Evolutionary conservation across 345 rosid genomes (phyloP).

Genomic region (Bruguiera gymnorhiza): DNA sequence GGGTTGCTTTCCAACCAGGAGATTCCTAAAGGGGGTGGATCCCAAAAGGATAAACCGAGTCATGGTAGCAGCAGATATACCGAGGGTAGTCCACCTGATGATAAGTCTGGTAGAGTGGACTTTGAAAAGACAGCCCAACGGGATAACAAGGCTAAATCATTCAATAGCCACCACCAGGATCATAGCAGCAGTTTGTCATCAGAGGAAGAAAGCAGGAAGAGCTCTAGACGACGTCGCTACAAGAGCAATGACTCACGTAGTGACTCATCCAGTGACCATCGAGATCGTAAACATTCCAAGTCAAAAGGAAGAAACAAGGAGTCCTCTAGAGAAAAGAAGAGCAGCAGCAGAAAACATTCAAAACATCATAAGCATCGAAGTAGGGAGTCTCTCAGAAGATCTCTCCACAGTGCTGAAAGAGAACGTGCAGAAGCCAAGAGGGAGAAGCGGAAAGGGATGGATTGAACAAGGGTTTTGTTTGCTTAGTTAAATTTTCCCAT

Average conservation of each 20-base stretch:
- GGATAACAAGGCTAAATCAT: constrained; percentile 36
- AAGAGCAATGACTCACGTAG: constrained; percentile 52
- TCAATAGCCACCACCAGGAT: constrained; percentile 17
- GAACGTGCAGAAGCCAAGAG: constrained; percentile 39
- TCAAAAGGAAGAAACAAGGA: constrained; percentile 52
- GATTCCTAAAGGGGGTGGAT: constrained; percentile 21
- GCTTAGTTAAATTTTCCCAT: constrained; percentile 32
- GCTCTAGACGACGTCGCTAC: constrained; percentile 33
- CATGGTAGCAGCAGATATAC: constrained; percentile 16
- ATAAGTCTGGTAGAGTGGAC: constrained; percentile 17
- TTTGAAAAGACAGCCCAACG: constrained; percentile 18
- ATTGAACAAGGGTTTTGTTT: constrained; percentile 19
- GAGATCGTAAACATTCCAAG: constrained; percentile 43
- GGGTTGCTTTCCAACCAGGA: constrained; percentile 10
- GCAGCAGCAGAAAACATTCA: constrained; percentile 59
- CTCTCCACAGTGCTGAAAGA: constrained; percentile 30
- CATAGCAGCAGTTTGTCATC: constrained; percentile 40
- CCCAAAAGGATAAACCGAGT: constrained; percentile 18
- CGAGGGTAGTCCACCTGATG: constrained; percentile 22
- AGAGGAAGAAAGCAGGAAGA: constrained; percentile 60
- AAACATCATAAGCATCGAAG: constrained; percentile 43
- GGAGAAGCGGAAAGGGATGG: constrained; percentile 43
- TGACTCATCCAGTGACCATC: constrained; percentile 49
- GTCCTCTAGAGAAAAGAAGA: constrained; percentile 56
- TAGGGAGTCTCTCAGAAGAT: constrained; percentile 45